These are phyloP conservation scores for Nicotiana tabacum DNA, from an alignment of 257 asterid genomes.

Conservation along the genomic window DNA sequence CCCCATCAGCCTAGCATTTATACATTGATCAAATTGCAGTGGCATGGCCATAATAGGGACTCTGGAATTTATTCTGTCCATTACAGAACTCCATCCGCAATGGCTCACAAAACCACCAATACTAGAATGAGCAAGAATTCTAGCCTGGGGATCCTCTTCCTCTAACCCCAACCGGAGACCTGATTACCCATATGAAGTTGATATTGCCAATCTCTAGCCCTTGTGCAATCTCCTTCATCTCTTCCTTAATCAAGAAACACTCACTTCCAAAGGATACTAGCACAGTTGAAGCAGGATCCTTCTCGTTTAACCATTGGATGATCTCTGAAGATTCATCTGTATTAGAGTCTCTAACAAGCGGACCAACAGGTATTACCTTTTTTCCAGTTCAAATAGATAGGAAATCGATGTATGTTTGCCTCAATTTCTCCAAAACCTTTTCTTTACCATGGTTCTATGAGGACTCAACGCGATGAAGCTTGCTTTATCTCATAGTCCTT, in stretches of 20 bases:
- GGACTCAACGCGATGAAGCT: neutral
- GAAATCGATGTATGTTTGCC: neutral
- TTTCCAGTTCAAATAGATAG: neutral
- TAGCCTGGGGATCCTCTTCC: neutral
- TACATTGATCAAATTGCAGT: neutral
- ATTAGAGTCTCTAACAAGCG: neutral
- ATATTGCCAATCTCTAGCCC: neutral
- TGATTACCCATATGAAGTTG: neutral
- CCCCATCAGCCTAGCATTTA: neutral
- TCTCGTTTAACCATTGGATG: neutral
- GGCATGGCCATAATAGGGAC: neutral
- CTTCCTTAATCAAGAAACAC: neutral
- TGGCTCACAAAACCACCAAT: neutral
- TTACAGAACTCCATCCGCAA: neutral
- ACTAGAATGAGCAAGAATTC: neutral
- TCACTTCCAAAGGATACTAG: neutral
- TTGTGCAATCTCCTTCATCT: neutral
- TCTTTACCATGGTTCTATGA: neutral
- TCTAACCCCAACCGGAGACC: neutral
- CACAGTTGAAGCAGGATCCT: neutral
- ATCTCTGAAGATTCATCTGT: neutral
- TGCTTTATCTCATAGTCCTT: neutral
- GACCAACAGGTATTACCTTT: neutral
- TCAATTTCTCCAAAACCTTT: neutral
- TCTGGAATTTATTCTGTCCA: neutral